Conservation (phyloP, 1,284 basidiomycete genomes). For the Ustilago sp. region DNA sequence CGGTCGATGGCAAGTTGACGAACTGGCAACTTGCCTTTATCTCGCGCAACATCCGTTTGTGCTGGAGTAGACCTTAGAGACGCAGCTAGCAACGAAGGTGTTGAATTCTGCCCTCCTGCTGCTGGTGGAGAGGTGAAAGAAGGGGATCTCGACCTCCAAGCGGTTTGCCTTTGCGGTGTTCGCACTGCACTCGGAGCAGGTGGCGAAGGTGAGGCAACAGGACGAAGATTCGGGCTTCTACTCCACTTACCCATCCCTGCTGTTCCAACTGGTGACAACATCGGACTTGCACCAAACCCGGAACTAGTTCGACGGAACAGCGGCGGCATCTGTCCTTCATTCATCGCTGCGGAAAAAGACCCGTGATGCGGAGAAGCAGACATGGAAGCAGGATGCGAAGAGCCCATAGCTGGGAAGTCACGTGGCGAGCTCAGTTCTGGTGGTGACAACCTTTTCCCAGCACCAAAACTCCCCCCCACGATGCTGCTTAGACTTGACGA, state of each 20-base stretch:
- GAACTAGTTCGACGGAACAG: constrained; percentile 13
- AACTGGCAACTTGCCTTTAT: not conserved
- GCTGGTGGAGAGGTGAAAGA: not conserved
- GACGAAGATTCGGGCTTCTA: constrained; percentile 27
- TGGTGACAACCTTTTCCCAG: constrained; percentile 8
- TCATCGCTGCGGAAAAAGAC: not conserved
- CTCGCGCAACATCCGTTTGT: not conserved
- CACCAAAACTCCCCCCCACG: not conserved
- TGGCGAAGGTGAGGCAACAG: not conserved
- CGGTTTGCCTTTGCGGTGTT: constrained; percentile 4
- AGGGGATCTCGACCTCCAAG: constrained; percentile 1
- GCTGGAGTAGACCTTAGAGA: constrained; percentile 14
- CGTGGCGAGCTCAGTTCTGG: constrained; percentile 22
- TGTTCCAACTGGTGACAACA: not conserved
- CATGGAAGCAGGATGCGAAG: not conserved
- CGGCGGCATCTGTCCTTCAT: not conserved
- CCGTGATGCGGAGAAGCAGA: constrained; percentile 11
- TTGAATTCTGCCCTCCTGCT: not conserved
- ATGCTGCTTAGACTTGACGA: constrained; percentile 18
- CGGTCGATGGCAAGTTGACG: not conserved
- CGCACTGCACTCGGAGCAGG: not conserved
- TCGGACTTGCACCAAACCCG: not conserved
- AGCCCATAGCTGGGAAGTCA: constrained; percentile 19
- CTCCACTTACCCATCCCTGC: constrained; percentile 15
- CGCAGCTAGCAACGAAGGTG: constrained; percentile 19